Percentiles rank a stretch among this genome's conserved stretches.
phyloP scores from a whole-genome alignment of 306 rosid genomes.

The Casuarina cunninghamiana region DNA sequence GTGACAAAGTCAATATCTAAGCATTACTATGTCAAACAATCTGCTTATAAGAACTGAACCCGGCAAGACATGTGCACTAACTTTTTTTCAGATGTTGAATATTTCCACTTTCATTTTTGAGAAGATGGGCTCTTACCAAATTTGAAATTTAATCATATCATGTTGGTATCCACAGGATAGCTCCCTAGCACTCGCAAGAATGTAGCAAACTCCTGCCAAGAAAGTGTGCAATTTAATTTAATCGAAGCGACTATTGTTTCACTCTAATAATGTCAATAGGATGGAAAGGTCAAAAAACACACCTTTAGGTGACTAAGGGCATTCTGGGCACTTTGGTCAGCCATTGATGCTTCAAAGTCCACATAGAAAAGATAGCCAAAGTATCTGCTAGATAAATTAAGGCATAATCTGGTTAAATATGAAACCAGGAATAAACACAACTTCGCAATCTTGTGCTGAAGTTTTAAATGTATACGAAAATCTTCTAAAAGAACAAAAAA shows the following conservation, averaged over 20 bases:
- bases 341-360: constrained; percentile 98
- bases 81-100: neutral
- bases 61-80: neutral
- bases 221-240: constrained; percentile 27
- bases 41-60: neutral
- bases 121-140: constrained; percentile 23
- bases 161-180: constrained; percentile 83
- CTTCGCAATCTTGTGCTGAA: constrained; percentile 6
- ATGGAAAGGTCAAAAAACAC: constrained; percentile 5
- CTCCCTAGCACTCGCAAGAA: constrained; percentile 97
- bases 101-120: neutral
- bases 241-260: constrained; percentile 14
- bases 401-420: constrained; percentile 25
- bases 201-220: constrained; percentile 82
- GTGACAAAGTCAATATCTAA: neutral
- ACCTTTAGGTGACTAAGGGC: constrained; percentile 84
- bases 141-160: constrained; percentile 33
- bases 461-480: neutral
- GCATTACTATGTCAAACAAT: constrained; percentile 1
- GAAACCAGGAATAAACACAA: constrained; percentile 14
- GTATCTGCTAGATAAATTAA: constrained; percentile 50
- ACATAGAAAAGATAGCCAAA: constrained; percentile 93
- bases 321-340: constrained; percentile 85
- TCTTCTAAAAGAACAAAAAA: neutral
- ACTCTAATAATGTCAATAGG: constrained; percentile 7